phyloP scores from a whole-genome alignment of 768 basidiomycete species.

The Polyporus arcularius region DNA sequence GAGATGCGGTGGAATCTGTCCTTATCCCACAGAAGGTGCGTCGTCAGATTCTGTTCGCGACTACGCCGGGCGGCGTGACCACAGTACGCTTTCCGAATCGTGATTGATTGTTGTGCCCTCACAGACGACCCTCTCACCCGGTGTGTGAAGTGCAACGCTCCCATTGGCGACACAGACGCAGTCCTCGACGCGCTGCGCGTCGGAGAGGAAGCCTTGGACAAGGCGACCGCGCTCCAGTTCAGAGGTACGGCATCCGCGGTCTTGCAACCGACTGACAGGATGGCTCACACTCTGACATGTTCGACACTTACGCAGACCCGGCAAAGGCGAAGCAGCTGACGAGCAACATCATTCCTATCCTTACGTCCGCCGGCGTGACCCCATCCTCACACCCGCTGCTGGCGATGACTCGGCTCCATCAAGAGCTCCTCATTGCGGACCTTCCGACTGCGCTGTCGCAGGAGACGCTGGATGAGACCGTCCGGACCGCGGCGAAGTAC shows the following conservation, averaged over 20 bases:
- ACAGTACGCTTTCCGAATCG: background rate
- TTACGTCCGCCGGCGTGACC: slow-evolving; percentile 58
- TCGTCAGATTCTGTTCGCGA: slow-evolving; percentile 2
- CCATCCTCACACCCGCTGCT: slow-evolving; percentile 78
- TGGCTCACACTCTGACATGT: background rate
- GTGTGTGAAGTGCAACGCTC: slow-evolving; percentile 57
- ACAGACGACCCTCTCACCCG: slow-evolving; percentile 49
- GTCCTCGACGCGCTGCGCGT: slow-evolving; percentile 66
- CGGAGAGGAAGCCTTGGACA: slow-evolving; percentile 74
- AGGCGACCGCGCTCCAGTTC: slow-evolving; percentile 64
- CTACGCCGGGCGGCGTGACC: background rate
- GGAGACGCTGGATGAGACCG: slow-evolving; percentile 60
- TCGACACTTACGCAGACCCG: slow-evolving; percentile 46
- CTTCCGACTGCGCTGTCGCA: slow-evolving; percentile 45
- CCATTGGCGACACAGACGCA: slow-evolving; percentile 49
- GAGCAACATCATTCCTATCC: slow-evolving; percentile 63
- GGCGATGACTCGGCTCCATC: slow-evolving; percentile 69
- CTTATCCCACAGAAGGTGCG: slow-evolving; percentile 61
- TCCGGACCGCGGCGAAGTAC: slow-evolving; percentile 57
- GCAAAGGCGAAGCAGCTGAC: slow-evolving; percentile 59
- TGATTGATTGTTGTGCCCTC: background rate
- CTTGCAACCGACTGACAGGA: background rate
- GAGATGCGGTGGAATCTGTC: slow-evolving; percentile 64
- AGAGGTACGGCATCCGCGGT: slow-evolving; percentile 42
- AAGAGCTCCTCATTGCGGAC: slow-evolving; percentile 61